phyloP scores from a whole-genome alignment of 805 yeast species.

The Metschnikowia santaceciliae region DNA sequence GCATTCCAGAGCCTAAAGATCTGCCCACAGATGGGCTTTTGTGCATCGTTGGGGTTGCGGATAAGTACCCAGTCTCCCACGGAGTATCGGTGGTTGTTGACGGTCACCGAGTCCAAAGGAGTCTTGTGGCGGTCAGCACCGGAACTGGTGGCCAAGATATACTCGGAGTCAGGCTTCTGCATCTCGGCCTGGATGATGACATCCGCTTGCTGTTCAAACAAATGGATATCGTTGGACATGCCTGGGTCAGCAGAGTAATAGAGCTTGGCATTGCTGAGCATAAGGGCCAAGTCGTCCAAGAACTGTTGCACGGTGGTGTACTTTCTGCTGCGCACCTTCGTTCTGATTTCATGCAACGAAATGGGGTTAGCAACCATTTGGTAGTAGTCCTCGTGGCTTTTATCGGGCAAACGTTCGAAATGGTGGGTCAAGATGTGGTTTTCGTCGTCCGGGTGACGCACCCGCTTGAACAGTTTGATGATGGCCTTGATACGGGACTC shows the following conservation, averaged over 20 bases:
- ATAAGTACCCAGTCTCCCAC: constrained; percentile 96
- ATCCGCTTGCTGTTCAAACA: constrained; percentile 59
- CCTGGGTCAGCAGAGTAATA: constrained; percentile 51
- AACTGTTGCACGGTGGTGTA: constrained; percentile 74
- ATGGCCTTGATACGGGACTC: constrained; percentile 90
- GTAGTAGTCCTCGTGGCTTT: constrained; percentile 52
- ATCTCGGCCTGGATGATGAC: constrained; percentile 62
- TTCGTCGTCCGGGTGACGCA: constrained; percentile 48
- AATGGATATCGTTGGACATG: constrained; percentile 56
- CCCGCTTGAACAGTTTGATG: constrained; percentile 74
- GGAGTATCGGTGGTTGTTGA: constrained; percentile 66
- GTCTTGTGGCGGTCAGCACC: constrained; percentile 56
- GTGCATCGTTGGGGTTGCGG: constrained; percentile 80
- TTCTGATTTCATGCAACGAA: constrained; percentile 67
- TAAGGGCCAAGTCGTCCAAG: constrained; percentile 67
- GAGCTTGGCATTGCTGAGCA: constrained; percentile 70
- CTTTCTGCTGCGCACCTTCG: constrained; percentile 80
- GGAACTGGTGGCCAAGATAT: constrained; percentile 40
- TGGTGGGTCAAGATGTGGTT: constrained; percentile 51
- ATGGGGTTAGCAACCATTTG: constrained; percentile 54
- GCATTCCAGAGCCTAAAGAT: constrained; percentile 93
- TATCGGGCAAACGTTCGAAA: constrained; percentile 83
- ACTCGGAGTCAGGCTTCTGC: constrained; percentile 77
- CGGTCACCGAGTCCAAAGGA: constrained; percentile 75
- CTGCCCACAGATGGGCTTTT: constrained; percentile 91